Percentiles rank a stretch among this genome's conserved stretches.
phyloP scores from a whole-genome alignment of 163 green algal species.

The Trebouxia gelatinosa region DNA sequence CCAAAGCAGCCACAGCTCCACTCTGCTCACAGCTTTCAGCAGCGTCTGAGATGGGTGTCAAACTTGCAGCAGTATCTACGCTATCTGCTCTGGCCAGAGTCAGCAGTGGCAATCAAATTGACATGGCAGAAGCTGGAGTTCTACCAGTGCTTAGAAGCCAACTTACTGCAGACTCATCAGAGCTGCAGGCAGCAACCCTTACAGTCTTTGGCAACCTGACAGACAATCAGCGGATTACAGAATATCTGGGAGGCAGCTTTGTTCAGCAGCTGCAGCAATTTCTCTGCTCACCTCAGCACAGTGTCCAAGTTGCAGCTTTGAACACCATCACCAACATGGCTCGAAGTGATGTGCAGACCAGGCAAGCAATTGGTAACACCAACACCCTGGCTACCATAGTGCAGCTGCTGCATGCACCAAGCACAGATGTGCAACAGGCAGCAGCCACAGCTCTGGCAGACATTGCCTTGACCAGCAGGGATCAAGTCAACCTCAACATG shows the following conservation, averaged over 20 bases:
- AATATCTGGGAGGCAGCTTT: neutral
- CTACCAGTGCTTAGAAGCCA: neutral
- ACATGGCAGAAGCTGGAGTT: conserved; percentile 9
- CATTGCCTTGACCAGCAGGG: conserved; percentile 1
- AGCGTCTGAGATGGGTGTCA: neutral
- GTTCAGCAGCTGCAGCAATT: conserved; percentile 13
- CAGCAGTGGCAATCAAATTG: neutral
- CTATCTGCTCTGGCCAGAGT: conserved; percentile 8
- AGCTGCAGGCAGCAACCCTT: neutral
- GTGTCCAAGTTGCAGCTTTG: conserved; percentile 9
- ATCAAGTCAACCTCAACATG: conserved; percentile 8
- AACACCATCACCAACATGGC: neutral
- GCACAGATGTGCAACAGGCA: neutral
- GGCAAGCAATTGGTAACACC: neutral
- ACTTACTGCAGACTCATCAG: neutral
- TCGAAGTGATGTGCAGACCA: neutral
- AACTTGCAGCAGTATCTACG: conserved; percentile 12
- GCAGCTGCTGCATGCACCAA: neutral
- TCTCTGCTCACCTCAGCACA: neutral
- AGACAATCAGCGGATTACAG: neutral
- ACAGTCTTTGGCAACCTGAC: neutral
- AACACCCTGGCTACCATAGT: neutral
- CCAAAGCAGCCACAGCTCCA: neutral
- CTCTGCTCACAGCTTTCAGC: conserved; percentile 12
- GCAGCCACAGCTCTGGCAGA: conserved; percentile 22